A percentile compares a stretch with the other conserved stretches of the same genome.
phyloP scores from a whole-genome alignment of 495 filamentous ascomycete genomes.

The Pseudomonodictys pantanalensis region DNA sequence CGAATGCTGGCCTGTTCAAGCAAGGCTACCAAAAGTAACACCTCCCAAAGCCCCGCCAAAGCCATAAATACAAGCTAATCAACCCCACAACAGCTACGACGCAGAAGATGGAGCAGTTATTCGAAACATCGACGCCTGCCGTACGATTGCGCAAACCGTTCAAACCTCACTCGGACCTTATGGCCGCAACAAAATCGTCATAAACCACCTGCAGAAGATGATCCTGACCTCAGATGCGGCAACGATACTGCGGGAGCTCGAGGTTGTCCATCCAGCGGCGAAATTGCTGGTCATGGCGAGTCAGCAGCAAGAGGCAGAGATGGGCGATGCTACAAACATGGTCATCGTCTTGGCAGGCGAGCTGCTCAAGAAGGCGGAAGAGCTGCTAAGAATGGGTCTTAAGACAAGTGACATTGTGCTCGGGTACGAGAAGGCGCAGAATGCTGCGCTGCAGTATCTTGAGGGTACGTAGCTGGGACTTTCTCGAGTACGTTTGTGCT shows the following conservation, averaged over 20 bases:
- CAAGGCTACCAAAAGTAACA: constrained; percentile 93
- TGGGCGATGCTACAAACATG: constrained; percentile 97
- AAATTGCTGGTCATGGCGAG: constrained; percentile 99
- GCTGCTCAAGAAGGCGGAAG: constrained; percentile 94
- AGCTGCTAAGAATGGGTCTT: constrained; percentile 88
- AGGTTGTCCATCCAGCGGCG: constrained; percentile 97
- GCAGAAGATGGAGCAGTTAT: constrained; percentile 98
- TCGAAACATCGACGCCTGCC: constrained; percentile 97
- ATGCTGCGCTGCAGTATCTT: constrained; percentile 76
- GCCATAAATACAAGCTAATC: constrained; percentile 31
- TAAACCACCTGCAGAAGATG: constrained; percentile 99
- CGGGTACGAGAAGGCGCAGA: constrained; percentile 92
- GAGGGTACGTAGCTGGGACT: constrained; percentile 55
- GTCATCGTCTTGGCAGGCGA: constrained; percentile 96
- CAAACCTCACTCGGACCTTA: constrained; percentile 96
- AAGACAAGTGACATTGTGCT: constrained; percentile 95
- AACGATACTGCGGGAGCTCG: constrained; percentile 93
- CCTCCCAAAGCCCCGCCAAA: constrained; percentile 7
- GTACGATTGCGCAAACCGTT: constrained; percentile 91
- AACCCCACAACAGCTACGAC: constrained; percentile 67
- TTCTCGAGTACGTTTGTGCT: background rate
- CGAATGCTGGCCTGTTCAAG: constrained; percentile 93
- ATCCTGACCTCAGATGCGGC: constrained; percentile 97
- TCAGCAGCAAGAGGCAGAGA: constrained; percentile 98
- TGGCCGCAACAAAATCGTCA: constrained; percentile 99